Conservation (phyloP, 1,284 basidiomycete species). For the Leucoagaricus sp. region DNA sequence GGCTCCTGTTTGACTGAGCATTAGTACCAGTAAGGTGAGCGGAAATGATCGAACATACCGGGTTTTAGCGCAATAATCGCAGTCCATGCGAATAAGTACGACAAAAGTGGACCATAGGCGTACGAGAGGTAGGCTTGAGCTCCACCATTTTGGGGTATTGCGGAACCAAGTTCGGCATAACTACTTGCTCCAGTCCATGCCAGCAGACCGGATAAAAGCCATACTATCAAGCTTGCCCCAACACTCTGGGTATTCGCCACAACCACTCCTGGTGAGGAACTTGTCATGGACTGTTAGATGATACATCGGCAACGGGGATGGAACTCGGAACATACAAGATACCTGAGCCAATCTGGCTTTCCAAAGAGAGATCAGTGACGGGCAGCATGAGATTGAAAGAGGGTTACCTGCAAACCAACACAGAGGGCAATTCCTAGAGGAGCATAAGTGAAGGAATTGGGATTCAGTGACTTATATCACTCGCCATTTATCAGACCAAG, state of each 20-base stretch:
- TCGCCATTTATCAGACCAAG: conserved; percentile 78
- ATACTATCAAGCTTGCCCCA: conserved; percentile 81
- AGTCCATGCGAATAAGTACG: conserved; percentile 89
- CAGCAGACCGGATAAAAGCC: conserved; percentile 78
- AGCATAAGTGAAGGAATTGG: conserved; percentile 4
- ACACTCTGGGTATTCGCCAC: conserved; percentile 85
- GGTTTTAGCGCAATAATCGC: conserved; percentile 88
- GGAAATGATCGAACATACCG: conserved; percentile 43
- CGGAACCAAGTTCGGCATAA: conserved; percentile 85
- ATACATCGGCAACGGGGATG: conserved; percentile 1
- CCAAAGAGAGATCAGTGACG: conserved; percentile 10
- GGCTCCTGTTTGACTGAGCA: conserved; percentile 40
- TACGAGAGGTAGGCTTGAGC: conserved; percentile 89
- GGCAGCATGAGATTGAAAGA: background rate
- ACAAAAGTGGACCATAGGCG: conserved; percentile 84
- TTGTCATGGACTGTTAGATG: conserved; percentile 28
- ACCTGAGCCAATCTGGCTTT: conserved; percentile 78
- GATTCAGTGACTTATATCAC: conserved; percentile 22
- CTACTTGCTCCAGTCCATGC: conserved; percentile 95
- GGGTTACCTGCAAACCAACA: conserved; percentile 70
- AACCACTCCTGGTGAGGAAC: conserved; percentile 90
- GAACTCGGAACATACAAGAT: conserved; percentile 68
- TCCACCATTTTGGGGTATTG: conserved; percentile 87
- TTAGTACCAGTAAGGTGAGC: background rate
- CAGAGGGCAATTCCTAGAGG: conserved; percentile 78